Conservation (phyloP, 164 flowering plant genomes). For the Vitis rupestris region DNA sequence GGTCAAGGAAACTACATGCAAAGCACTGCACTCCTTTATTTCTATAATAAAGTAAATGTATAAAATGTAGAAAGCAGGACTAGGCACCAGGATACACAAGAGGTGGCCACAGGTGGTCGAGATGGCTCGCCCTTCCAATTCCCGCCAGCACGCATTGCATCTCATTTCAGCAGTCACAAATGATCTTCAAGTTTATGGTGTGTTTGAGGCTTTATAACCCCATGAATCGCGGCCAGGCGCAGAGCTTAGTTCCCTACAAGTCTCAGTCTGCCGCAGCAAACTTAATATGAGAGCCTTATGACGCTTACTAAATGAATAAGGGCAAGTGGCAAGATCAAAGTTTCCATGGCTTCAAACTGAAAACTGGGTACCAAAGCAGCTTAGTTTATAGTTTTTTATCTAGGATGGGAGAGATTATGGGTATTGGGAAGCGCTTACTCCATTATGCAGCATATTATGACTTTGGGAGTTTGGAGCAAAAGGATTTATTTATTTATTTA, state of each 20-base stretch:
- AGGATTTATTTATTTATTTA: too few species aligned
- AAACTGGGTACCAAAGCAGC: too few species aligned
- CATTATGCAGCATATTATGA: too few species aligned
- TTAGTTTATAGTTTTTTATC: too few species aligned
- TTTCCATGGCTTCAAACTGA: too few species aligned
- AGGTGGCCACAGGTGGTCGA: conserved; percentile 85
- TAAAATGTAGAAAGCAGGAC: neutral
- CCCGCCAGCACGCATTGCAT: conserved; percentile 95
- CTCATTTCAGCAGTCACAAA: conserved; percentile 50
- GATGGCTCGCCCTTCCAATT: conserved; percentile 80
- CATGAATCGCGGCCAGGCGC: neutral
- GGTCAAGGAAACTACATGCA: conserved; percentile 38
- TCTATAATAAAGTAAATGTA: neutral
- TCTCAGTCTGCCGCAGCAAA: neutral
- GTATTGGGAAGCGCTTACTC: too few species aligned
- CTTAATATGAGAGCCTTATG: neutral
- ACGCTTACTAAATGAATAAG: too few species aligned
- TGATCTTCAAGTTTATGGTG: conserved; percentile 1
- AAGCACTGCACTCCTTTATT: neutral
- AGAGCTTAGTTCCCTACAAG: neutral
- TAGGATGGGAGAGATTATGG: too few species aligned
- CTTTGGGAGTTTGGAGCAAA: too few species aligned
- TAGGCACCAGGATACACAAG: conserved; percentile 57
- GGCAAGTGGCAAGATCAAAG: too few species aligned
- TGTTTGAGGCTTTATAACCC: conserved; percentile 1